Conservation (phyloP, 495 filamentous ascomycete genomes). For the Alectoria sarmentosa region DNA sequence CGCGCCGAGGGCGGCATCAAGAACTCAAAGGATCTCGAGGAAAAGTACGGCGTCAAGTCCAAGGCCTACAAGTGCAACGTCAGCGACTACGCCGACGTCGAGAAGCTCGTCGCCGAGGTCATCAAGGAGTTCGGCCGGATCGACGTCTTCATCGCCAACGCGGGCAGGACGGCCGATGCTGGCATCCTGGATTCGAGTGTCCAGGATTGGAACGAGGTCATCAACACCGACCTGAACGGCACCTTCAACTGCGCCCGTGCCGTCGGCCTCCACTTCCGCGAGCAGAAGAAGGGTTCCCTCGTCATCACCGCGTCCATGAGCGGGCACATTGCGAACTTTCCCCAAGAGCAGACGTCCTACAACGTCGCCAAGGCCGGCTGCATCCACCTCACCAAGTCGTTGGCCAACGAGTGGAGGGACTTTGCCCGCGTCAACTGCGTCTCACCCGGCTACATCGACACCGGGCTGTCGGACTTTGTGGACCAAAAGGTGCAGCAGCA, state of each 20-base stretch:
- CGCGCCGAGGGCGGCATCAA: conserved; percentile 25
- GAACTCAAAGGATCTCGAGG: conserved; percentile 25
- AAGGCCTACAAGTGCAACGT: conserved; percentile 53
- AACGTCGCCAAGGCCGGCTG: conserved; percentile 67
- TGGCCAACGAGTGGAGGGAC: conserved; percentile 72
- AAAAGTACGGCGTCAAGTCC: conserved; percentile 49
- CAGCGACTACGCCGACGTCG: conserved; percentile 22
- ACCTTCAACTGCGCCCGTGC: conserved; percentile 66
- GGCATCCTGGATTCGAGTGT: conserved; percentile 59
- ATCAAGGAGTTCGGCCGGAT: conserved; percentile 59
- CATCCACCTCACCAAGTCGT: conserved; percentile 48
- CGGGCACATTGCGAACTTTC: conserved; percentile 70
- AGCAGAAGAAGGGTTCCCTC: conserved; percentile 52
- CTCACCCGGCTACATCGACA: conserved; percentile 74
- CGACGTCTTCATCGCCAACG: conserved; percentile 63
- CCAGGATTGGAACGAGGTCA: conserved; percentile 59
- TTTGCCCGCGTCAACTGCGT: conserved; percentile 71
- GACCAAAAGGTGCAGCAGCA: conserved; percentile 60
- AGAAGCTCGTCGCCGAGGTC: conserved; percentile 35
- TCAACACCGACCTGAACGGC: conserved; percentile 57
- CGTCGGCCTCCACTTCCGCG: conserved; percentile 55
- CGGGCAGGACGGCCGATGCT: conserved; percentile 55
- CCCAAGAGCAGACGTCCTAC: conserved; percentile 74
- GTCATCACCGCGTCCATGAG: conserved; percentile 62
- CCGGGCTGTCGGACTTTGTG: conserved; percentile 70